phyloP scores from a whole-genome alignment of 305 asterid species.

The Fraxinus albicans region DNA sequence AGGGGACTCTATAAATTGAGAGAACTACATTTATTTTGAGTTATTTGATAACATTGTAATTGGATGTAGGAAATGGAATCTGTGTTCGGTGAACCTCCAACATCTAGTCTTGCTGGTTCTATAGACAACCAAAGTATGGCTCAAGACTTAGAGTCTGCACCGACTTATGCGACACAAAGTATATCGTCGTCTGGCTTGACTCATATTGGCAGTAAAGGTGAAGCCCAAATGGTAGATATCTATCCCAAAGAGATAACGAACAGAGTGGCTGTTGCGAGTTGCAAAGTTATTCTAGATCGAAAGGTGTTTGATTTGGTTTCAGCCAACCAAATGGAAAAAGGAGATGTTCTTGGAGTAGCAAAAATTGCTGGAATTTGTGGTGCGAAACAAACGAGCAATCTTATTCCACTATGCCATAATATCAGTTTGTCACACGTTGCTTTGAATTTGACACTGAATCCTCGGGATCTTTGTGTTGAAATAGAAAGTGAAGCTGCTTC shows the following conservation, averaged over 20 bases:
- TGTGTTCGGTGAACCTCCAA: conserved; percentile 80
- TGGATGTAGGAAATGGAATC: conserved; percentile 77
- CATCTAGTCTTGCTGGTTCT: conserved; percentile 51
- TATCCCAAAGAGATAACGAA: conserved; percentile 63
- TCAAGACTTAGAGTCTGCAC: conserved; percentile 27
- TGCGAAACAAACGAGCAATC: conserved; percentile 73
- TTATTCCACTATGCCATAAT: conserved; percentile 87
- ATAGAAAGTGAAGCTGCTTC: conserved; percentile 61
- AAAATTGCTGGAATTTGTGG: conserved; percentile 78
- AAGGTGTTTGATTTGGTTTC: conserved; percentile 75
- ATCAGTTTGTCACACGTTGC: conserved; percentile 60
- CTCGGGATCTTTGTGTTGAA: conserved; percentile 53
- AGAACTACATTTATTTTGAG: not conserved
- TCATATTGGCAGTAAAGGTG: conserved; percentile 65
- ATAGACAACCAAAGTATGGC: conserved; percentile 30
- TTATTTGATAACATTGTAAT: not conserved
- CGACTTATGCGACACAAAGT: conserved; percentile 13
- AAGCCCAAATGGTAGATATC: conserved; percentile 86
- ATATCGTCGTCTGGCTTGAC: conserved; percentile 42
- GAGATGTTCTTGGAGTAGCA: conserved; percentile 87
- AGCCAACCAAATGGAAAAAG: conserved; percentile 72
- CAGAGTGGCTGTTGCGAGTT: conserved; percentile 74
- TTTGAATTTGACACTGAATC: conserved; percentile 54
- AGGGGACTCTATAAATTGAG: not conserved
- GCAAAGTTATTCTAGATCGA: conserved; percentile 73